Conservation (phyloP, 2,329 filamentous ascomycete species). For the Endocalyx cinctus region DNA sequence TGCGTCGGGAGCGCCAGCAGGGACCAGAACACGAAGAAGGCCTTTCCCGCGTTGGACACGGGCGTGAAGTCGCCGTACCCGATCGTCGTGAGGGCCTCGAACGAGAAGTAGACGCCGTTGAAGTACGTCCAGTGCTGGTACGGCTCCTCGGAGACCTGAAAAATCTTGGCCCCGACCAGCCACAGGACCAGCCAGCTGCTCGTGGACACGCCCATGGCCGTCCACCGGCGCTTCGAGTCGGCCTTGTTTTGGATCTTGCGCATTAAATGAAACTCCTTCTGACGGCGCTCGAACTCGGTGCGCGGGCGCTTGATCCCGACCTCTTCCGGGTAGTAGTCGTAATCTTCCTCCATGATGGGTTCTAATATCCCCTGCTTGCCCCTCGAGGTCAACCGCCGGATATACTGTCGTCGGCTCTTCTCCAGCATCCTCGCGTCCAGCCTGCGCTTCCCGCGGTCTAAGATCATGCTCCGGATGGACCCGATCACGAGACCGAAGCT, state of each 20-base stretch:
- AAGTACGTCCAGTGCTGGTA: slow-evolving; percentile 71
- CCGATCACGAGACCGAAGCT: slow-evolving; percentile 80
- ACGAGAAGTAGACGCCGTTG: slow-evolving; percentile 78
- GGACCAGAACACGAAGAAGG: slow-evolving; percentile 93
- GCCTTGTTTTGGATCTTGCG: slow-evolving; percentile 69
- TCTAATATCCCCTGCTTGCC: slow-evolving; percentile 45
- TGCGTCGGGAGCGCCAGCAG: slow-evolving; percentile 81
- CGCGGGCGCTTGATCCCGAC: slow-evolving; percentile 10
- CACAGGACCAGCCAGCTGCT: slow-evolving; percentile 69
- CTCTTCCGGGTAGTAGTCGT: slow-evolving; percentile 11
- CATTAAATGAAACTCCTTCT: slow-evolving; percentile 75
- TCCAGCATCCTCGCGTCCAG: slow-evolving; percentile 56
- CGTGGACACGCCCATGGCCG: slow-evolving; percentile 63
- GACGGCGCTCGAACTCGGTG: slow-evolving; percentile 56
- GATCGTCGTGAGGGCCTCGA: slow-evolving; percentile 76
- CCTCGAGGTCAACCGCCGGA: slow-evolving; percentile 40
- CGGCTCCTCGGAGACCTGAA: slow-evolving; percentile 47
- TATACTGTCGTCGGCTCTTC: slow-evolving; percentile 47
- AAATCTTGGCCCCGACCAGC: slow-evolving; percentile 75
- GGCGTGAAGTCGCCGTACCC: slow-evolving; percentile 82
- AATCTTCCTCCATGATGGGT: slow-evolving; percentile 35
- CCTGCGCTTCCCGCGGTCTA: slow-evolving; percentile 52
- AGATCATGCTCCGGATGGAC: slow-evolving; percentile 64
- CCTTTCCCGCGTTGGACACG: slow-evolving; percentile 69
- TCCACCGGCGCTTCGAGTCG: slow-evolving; percentile 65